Evolutionary conservation across 169 alveolate species (phyloP).

Genomic region (Perkinsus olseni): DNA sequence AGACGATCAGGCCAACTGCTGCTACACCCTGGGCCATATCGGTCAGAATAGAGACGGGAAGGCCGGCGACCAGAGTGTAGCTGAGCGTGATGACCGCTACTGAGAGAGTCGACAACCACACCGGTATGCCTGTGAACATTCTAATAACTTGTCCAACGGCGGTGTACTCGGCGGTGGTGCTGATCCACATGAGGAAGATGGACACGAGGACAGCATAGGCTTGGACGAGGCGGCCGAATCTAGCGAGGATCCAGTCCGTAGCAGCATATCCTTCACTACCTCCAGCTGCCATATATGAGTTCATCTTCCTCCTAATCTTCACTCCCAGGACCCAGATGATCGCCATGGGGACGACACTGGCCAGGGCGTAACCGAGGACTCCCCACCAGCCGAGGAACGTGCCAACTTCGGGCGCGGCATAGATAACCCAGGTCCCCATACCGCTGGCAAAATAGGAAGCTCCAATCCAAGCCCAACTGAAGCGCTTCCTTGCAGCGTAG

Average conservation of each 20-base stretch:
- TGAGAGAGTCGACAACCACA: background rate
- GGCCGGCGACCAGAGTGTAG: background rate
- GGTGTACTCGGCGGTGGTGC: background rate
- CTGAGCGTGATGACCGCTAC: background rate
- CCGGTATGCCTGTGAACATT: background rate
- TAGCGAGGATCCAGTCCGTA: background rate
- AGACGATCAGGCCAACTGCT: background rate
- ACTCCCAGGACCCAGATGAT: background rate
- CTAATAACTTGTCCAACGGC: background rate
- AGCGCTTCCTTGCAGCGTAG: background rate
- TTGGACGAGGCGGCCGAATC: background rate
- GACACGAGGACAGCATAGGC: background rate
- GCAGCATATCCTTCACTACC: background rate
- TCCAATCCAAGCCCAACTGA: background rate
- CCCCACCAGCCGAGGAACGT: background rate
- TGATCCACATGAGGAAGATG: background rate
- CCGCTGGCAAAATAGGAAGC: background rate
- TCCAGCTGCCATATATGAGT: background rate
- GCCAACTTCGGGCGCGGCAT: background rate
- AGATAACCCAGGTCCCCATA: background rate
- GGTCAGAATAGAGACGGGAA: background rate
- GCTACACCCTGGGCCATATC: background rate
- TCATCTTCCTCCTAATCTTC: background rate
- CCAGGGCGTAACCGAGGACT: background rate
- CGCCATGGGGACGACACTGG: background rate